Percentiles rank a stretch among this genome's conserved stretches.
These are phyloP conservation scores for Haplosporangium gracile DNA, from an alignment of 192 early-diverging fungal genomes.

Conservation along the genomic window DNA sequence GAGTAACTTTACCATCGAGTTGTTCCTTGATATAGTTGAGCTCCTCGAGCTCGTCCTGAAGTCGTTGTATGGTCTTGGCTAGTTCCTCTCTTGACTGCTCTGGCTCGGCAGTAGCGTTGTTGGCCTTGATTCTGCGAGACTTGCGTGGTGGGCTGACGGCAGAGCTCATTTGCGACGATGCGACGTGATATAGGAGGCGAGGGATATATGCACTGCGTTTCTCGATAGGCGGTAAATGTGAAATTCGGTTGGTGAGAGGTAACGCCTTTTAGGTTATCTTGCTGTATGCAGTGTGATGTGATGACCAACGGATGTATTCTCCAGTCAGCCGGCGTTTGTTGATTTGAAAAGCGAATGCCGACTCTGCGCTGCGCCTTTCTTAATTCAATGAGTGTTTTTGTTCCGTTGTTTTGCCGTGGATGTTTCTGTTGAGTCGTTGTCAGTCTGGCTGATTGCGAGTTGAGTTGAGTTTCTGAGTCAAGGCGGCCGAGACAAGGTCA, in stretches of 20 bases:
- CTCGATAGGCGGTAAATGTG: not conserved
- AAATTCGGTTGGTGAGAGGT: not conserved
- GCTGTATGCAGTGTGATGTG: not conserved
- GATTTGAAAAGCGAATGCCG: not conserved
- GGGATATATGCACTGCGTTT: not conserved
- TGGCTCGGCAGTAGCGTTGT: not conserved
- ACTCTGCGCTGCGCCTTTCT: not conserved
- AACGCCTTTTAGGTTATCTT: not conserved
- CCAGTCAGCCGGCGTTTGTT: too few species aligned
- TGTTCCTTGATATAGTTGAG: slow-evolving; percentile 13
- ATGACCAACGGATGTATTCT: not conserved
- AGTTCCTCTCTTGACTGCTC: not conserved
- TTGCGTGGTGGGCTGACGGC: not conserved
- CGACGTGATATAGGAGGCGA: not conserved
- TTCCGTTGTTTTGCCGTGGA: not conserved
- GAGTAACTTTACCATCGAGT: slow-evolving; percentile 19
- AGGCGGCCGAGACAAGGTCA: not conserved
- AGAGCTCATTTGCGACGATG: not conserved
- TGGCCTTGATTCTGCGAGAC: not conserved
- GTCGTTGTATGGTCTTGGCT: slow-evolving; percentile 13
- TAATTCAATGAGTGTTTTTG: not conserved
- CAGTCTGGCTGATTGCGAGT: not conserved
- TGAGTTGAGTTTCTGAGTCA: not conserved
- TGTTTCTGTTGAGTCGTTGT: not conserved
- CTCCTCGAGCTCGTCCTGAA: slow-evolving; percentile 38